A percentile compares a stretch with the other conserved stretches of the same genome.
These are phyloP conservation scores for Coemansia sp. DNA, from an alignment of 192 early-diverging fungal species.

Conservation along the genomic window DNA sequence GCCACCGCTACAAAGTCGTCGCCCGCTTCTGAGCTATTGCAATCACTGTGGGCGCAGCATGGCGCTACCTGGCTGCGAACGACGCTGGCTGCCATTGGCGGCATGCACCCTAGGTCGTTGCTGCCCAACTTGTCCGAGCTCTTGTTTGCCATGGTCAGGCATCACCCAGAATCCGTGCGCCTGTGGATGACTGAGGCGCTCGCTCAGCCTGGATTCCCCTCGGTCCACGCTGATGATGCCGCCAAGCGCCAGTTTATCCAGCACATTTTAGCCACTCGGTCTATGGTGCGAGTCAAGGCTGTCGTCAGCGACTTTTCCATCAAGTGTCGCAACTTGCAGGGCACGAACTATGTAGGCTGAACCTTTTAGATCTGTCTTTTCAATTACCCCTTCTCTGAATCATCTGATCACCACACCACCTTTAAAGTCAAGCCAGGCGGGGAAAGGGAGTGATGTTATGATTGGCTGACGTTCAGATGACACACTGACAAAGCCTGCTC, in stretches of 20 bases:
- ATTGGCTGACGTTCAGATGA: background rate
- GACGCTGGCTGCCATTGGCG: slow-evolving; percentile 44
- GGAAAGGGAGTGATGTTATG: background rate
- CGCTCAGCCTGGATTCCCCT: slow-evolving; percentile 31
- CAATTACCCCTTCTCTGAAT: background rate
- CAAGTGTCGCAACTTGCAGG: slow-evolving; percentile 43
- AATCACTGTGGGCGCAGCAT: slow-evolving; percentile 23
- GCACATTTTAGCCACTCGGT: slow-evolving; percentile 36
- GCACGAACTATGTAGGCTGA: slow-evolving; percentile 14
- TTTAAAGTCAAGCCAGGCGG: background rate
- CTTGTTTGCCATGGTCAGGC: slow-evolving; percentile 39
- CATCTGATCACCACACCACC: background rate
- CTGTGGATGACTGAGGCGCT: slow-evolving; percentile 30
- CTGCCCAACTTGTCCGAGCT: slow-evolving; percentile 47
- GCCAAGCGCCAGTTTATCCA: slow-evolving; percentile 39
- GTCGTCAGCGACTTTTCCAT: slow-evolving; percentile 37
- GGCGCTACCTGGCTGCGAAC: slow-evolving; percentile 41
- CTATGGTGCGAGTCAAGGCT: slow-evolving; percentile 30
- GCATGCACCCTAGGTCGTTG: slow-evolving; percentile 45
- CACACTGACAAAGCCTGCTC: slow-evolving; percentile 1
- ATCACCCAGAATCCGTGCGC: slow-evolving; percentile 20
- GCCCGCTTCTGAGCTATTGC: slow-evolving; percentile 15
- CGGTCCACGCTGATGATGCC: slow-evolving; percentile 13
- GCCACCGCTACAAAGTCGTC: background rate
- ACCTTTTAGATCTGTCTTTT: background rate